Evolutionary conservation across 1,284 basidiomycete genomes (phyloP), one percentile per base, ranked within the genome.

Genomic region (Trichosporon ovoides): DNA sequence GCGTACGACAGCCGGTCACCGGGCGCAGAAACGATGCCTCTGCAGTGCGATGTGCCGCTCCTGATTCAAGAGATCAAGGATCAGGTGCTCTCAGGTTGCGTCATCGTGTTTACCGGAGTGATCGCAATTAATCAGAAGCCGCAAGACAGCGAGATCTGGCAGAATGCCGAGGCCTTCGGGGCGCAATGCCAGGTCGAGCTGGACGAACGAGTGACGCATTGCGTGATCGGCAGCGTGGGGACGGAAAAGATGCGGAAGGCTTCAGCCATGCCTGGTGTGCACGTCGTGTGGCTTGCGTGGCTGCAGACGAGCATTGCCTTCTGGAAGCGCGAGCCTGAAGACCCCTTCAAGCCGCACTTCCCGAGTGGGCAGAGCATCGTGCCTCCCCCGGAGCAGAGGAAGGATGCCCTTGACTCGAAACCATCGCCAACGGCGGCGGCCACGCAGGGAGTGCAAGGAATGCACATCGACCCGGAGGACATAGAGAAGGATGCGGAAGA

Each of bases 211-310:
- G 83, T 89, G 18, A 98, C 95, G 0, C 95, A 98, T 69, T 86
- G 98, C 35, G 89, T 98, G 24, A 88, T 92, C 14, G 88, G 88
- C 3, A 89, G 90, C 80, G 86, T 88, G 56, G 90, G 91, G 35
- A 98, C 95, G 0, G 86, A 87, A 62, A 98, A 98, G 77, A 91
- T 95, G 1, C 86, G 91, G 67, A 79, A 82, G 43, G 92, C 93
- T 1, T 81, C 84, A 37, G 82, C 83, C 65, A 83, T 84, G 19
- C 83, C 85, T 9, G 82, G 82, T 13, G 83, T 91, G 66, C 84
- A 88, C 66, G 84, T 96, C 60, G 92, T 98, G 7, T 89, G 87
- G 84, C 79, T 89, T 3, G 80, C 83, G 10, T 98, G 94, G 94
- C 87, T 97, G 68, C 86, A 85, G 52, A 87, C 93, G 70, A 89